These are phyloP conservation scores for Avena atlantica DNA, from an alignment of 176 grass and related monocot genomes.

Conservation along the genomic window DNA sequence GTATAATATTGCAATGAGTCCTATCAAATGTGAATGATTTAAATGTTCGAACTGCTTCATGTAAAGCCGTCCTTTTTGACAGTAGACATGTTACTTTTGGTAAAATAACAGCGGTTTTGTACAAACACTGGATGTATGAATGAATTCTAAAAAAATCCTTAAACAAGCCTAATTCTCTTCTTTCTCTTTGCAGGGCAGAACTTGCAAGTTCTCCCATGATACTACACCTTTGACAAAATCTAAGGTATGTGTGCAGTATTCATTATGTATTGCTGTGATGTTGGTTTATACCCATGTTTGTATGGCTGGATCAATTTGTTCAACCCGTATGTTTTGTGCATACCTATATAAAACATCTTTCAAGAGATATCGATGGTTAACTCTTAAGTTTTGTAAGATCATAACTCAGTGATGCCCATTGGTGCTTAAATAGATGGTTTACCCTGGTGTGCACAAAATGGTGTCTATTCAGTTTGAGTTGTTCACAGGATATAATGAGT, in stretches of 20 bases:
- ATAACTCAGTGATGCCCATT: not conserved
- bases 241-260: conserved; percentile 55
- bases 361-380: not conserved
- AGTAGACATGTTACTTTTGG: not conserved
- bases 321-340: not conserved
- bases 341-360: conserved; percentile 8
- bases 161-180: conserved; percentile 20
- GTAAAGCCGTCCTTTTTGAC: conserved; percentile 14
- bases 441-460: not conserved
- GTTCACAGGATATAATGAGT: conserved; percentile 8
- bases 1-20: not conserved
- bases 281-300: conserved; percentile 14
- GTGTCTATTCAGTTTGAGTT: not conserved
- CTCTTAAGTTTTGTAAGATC: conserved; percentile 14
- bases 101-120: conserved; percentile 15
- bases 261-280: conserved; percentile 25
- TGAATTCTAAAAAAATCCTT: conserved; percentile 18
- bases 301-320: not conserved
- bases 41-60: conserved; percentile 31
- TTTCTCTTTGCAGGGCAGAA: conserved; percentile 64
- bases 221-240: conserved; percentile 87
- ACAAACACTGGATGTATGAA: not conserved
- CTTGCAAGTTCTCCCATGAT: conserved; percentile 96
- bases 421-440: conserved; percentile 27
- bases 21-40: conserved; percentile 16